Conservation (phyloP, 2,329 filamentous ascomycete species). For the Exophiala calicioides region DNA sequence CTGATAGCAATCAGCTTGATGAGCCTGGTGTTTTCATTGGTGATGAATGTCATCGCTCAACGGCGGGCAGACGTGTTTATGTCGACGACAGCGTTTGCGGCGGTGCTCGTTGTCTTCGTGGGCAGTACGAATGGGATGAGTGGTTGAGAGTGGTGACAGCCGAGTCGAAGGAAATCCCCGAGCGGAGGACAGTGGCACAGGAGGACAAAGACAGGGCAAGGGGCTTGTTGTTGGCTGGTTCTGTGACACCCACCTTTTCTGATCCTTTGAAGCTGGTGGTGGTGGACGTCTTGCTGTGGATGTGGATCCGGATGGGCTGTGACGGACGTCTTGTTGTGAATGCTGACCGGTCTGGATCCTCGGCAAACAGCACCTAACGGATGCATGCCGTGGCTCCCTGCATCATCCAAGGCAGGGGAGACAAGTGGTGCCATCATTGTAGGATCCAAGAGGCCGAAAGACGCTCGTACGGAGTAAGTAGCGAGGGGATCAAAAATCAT, state of each 20-base stretch:
- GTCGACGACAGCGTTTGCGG: conserved; percentile 29
- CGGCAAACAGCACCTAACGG: too few relatives aligned
- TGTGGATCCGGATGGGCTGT: too few relatives aligned
- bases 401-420: too few relatives aligned
- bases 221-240: neutral
- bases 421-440: too few relatives aligned
- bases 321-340: too few relatives aligned
- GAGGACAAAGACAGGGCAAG: neutral
- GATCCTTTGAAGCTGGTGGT: too few relatives aligned
- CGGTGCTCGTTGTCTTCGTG: conserved; percentile 29
- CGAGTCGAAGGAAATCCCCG: conserved; percentile 21
- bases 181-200: conserved; percentile 18
- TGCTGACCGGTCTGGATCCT: too few relatives aligned
- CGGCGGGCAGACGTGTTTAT: conserved; percentile 28
- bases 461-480: too few relatives aligned
- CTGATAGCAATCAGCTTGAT: conserved; percentile 27
- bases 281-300: too few relatives aligned
- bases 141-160: conserved; percentile 11
- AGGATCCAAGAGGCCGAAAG: too few relatives aligned
- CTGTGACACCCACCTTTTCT: conserved; percentile 5
- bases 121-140: conserved; percentile 25
- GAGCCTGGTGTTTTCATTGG: conserved; percentile 27
- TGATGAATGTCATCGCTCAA: conserved; percentile 30
- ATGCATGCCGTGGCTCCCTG: too few relatives aligned
- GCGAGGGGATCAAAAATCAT: too few relatives aligned